Base-by-base conservation (phyloP, 768 basidiomycete species). In the Leucosporidium creatinivorum region DNA sequence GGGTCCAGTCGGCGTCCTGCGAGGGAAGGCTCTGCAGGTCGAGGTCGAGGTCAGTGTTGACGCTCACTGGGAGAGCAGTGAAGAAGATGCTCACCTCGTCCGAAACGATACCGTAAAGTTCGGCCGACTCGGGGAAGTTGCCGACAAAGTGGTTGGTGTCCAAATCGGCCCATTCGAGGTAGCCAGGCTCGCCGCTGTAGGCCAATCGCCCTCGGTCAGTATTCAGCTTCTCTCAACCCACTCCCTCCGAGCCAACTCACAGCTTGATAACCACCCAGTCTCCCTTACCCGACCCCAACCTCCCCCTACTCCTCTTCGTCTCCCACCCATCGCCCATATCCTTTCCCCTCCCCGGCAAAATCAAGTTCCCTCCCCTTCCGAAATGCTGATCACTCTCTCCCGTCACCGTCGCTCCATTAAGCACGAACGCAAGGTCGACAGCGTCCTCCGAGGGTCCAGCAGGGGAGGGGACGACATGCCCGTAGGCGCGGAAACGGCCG, bases 321-420 rank as follows among this genome's bases (percentile, higher is more conserved):
- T 99, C 96, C 96, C 96, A 99, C 6, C 96, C 96, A 76, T 96
- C 93, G 7, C 93, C 86, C 92, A 99, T 99, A 50, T 75, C 72
- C 68, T 68, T 71, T 80, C 87, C 94, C 78, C 93, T 80, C 33
- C 94, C 94, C 1, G 94, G 93, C 49, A 96, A 81, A 57, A 97
- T 85, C 68, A 99, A 80, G 77, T 99, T 98, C 5, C 87, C 84
- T 5, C 93, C 94, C 15, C 89, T 84, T 26, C 93, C 93, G 73
- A 89, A 99, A 80, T 99, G 94, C 76, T 97, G 92, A 79, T 99
- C 91, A 52, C 91, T 94, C 26, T 86, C 87, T 62, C 82, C 84
- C 48, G 91, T 85, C 61, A 93, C 89, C 2, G 85, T 84, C 28
- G 90, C 96, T 17, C 93, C 93, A 31, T 89, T 84, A 73, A 93